Base-by-base conservation (phyloP, 805 yeast species). In the Candida pini region DNA sequence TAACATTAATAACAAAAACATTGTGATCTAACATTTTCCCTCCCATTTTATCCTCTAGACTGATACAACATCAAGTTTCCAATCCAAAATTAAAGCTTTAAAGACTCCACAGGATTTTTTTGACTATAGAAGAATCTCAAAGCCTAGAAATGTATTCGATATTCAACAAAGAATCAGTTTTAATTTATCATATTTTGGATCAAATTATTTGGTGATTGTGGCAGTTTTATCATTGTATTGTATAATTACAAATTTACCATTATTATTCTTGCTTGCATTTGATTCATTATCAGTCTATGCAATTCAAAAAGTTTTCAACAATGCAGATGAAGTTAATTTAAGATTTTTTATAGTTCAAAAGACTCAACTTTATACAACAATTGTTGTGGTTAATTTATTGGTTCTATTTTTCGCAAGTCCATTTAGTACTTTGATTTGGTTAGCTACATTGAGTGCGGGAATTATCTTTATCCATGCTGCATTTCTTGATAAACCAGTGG, bases 401-500 rank as follows among this genome's bases (percentile, higher is more conserved):
- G 34, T 57, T 14, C 36, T 56, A 10, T 73, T 92, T 51, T 66
- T 87, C 43, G 95, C 97, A 16, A 80, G 90, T 45, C 97, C 97
- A 18, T 68, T 92, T 43, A 74, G 90, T 34, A 84, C 97, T 4
- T 59, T 92, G 59, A 70, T 92, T 68, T 92, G 97, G 97, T 73
- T 90, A 48, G 72, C 83, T 48, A 92, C 95, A 48, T 84, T 95
- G 12, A 80, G 92, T 26, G 81, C 81, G 18, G 81, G 81, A 31
- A 59, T 82, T 24, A 84, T 90, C 26, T 64, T 88, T 30, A 72
- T 87, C 3, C 98, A 92, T 60, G 98, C 97, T 30, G 69, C 89
- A 3, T 67, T 90, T 43, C 70, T 92, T 75, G 97, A 92, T 56
- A 92, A 90, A 64, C 98, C 98, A 15, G 80, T 89, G 41, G 97